Base-by-base conservation (phyloP, 768 basidiomycete species). In the Tubosaeta sp. region DNA sequence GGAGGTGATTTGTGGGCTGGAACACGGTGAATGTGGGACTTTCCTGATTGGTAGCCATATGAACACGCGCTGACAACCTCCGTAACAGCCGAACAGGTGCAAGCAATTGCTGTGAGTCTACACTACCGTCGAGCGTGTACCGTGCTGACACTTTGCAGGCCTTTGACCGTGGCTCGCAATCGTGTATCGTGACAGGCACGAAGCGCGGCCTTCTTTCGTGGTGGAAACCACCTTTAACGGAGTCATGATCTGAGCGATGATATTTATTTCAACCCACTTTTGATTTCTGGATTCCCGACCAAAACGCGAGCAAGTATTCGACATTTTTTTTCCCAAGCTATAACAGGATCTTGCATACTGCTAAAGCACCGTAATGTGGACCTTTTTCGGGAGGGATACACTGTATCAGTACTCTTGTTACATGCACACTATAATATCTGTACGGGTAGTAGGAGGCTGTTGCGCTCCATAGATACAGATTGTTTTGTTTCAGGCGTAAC, bases 21-120 rank as follows among this genome's bases (percentile, higher is more conserved):
- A 82, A 55, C 82, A 85, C 56, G 74, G 75, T 13, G 78, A 82
- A 56, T 77, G 83, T 84, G 61, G 57, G 76, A 59, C 25, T 38
- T 7, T 24, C 39, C 40, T n/a, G 10, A 8, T 9, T 4, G 34
- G 12, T 27, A 6, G 12, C 41, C 9, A 38, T 32, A 25, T 29
- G 34, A 32, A 44, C 46, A 27, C 8, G 35, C 21, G 24, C 47
- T 67, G 43, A 63, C 29, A 29, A 40, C 10, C 22, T 57, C 53
- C 44, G 38, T 29, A 18, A 36, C 53, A 68, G 72, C 69, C 46
- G 66, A 66, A 46, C 54, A 61, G 44, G 57, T 66, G 43, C 67
- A 69, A 45, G 65, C 69, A 11, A 57, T 73, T 46, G 61, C 73
- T 29, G 71, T 72, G 35, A 64, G 72, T 54, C 12, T n/a, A 8